A percentile compares a stretch with the other conserved stretches of the same genome.
Evolutionary conservation across 2,329 filamentous ascomycete genomes (phyloP).

Genomic region (Curvularia eragrostidis): DNA sequence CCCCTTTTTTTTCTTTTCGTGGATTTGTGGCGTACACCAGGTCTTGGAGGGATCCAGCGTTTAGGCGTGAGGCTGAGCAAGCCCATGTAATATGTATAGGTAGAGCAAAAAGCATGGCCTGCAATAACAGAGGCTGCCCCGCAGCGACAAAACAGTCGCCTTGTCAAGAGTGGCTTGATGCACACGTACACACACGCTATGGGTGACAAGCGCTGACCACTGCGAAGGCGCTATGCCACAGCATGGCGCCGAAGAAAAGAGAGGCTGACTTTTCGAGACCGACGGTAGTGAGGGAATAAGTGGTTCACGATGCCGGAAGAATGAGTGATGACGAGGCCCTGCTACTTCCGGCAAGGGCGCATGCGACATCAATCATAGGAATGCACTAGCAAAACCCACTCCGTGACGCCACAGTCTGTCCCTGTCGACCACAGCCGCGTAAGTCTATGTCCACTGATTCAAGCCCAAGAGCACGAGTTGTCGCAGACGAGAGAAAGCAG

Average conservation of each 20-base stretch:
- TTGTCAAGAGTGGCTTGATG: not conserved
- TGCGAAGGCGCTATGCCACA: not conserved
- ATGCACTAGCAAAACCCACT: not conserved
- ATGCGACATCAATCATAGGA: slow-evolving; percentile 9
- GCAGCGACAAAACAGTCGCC: not conserved
- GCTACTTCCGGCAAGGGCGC: slow-evolving; percentile 10
- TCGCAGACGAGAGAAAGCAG: not conserved
- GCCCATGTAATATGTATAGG: slow-evolving; percentile 1
- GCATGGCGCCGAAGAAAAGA: not conserved
- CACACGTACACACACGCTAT: not conserved
- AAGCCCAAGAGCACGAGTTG: too few relatives aligned
- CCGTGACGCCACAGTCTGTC: not conserved
- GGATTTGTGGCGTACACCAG: slow-evolving; percentile 30
- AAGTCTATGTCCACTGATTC: not conserved
- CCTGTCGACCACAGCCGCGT: not conserved
- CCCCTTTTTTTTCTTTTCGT: not conserved
- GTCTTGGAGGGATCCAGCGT: slow-evolving; percentile 31
- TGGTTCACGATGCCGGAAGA: not conserved
- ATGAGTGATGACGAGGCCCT: slow-evolving; percentile 19
- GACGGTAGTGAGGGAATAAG: not conserved
- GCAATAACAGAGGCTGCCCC: slow-evolving; percentile 6
- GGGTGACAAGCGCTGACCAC: not conserved
- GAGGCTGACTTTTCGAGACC: not conserved
- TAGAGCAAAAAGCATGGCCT: slow-evolving; percentile 13
- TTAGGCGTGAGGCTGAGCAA: slow-evolving; percentile 19